Evolutionary conservation across 495 filamentous ascomycete genomes (phyloP), one percentile per base, ranked within the genome.

Genomic region (Penicillium nucicola): DNA sequence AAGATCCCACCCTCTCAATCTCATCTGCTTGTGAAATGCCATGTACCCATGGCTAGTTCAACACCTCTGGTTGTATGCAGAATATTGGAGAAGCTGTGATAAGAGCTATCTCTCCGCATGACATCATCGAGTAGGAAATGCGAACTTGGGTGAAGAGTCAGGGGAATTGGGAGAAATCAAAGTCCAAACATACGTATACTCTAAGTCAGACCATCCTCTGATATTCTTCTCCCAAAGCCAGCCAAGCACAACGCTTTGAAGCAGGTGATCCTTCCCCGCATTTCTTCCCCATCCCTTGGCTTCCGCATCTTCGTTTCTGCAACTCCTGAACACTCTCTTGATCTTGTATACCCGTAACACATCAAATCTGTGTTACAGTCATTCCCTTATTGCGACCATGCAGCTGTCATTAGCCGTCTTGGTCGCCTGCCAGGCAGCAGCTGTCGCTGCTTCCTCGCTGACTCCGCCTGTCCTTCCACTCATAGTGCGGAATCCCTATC

Each of bases 401-500:
- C 69, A 66, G 48, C 52, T 63, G 32, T 64, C 64, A 23, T 53
- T 69, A 33, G 64, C 61, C 45, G 56, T 68, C 50, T 53, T 72
- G 58, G 63, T 60, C 41, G 58, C 61, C 51, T 55, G 68, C 42
- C 71, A 75, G 60, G 66, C 67, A 15, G 63, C 58, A 38, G 57
- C 71, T 41, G 59, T 58, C 37, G 58, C 62, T 18, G 77, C 75
- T 17, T 81, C 78, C 11, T 64, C 47, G 20, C 69, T 81, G 15
- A 90, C 84, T 1, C 92, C 92, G 19, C 88, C 90, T 1, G 88
- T 95, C 5, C 70, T 97, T 35, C 92, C 92, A 8, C 75, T 97
- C 62, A 84, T 88, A 53, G 92, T 97, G 28, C 84, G 92, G 22
- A 96, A 89, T 61, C 92, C 92, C 14, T 97, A 97, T 65, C 73